phyloP scores from a whole-genome alignment of 179 eudicot species.

The Pouteria campechiana region DNA sequence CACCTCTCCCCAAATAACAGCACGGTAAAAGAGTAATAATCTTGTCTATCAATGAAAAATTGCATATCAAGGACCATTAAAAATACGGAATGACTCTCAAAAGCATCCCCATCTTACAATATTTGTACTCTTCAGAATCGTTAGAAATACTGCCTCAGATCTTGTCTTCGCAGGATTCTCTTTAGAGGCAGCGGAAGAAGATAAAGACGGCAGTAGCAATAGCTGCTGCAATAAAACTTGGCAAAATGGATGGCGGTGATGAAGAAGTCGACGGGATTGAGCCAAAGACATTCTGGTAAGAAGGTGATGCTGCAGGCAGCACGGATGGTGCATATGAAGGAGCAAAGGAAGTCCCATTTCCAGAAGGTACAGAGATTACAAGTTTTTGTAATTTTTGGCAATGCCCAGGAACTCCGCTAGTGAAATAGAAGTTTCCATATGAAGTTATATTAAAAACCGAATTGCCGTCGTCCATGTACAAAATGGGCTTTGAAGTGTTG shows the following conservation, averaged over 20 bases:
- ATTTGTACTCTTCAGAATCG: too few relatives aligned
- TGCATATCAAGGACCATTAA: too few relatives aligned
- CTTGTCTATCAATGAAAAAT: too few relatives aligned
- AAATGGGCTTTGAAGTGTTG: conserved; percentile 61
- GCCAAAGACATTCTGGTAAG: conserved; percentile 55
- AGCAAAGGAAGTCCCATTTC: conserved; percentile 27
- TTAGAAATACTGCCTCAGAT: too few relatives aligned
- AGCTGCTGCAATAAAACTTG: too few relatives aligned
- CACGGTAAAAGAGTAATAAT: too few relatives aligned
- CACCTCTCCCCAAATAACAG: too few relatives aligned
- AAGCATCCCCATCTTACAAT: too few relatives aligned
- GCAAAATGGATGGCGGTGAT: conserved; percentile 14
- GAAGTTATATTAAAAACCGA: conserved; percentile 64
- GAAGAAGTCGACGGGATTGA: conserved; percentile 49
- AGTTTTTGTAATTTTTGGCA: conserved; percentile 70
- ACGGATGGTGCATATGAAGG: conserved; percentile 29
- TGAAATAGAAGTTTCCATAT: conserved; percentile 65
- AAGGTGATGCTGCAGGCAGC: conserved; percentile 31
- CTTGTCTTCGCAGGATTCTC: too few relatives aligned
- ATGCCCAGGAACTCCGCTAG: conserved; percentile 58
- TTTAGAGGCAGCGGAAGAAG: too few relatives aligned
- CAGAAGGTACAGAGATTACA: conserved; percentile 34
- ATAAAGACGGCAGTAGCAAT: too few relatives aligned
- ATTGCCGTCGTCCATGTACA: conserved; percentile 73
- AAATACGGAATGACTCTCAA: too few relatives aligned